Percentiles rank a stretch among this genome's conserved stretches.
Evolutionary conservation across 2,329 filamentous ascomycete genomes (phyloP).

Genomic region (Colletotrichum sp.): DNA sequence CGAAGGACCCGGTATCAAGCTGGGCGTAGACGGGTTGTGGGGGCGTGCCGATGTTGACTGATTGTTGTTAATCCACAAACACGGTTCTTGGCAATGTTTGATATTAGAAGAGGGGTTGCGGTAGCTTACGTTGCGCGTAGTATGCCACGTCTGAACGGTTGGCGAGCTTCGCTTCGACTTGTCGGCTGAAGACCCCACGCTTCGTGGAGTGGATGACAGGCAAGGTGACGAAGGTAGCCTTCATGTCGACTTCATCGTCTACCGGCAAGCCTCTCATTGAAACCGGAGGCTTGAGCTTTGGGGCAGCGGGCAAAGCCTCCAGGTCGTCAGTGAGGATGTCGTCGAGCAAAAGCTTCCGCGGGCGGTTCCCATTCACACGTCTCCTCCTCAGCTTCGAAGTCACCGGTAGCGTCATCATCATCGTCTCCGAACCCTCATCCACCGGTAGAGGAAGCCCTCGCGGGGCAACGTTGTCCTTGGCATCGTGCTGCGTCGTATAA

Average conservation of each 20-base stretch:
- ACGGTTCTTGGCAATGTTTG: neutral
- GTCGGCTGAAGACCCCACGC: constrained; percentile 42
- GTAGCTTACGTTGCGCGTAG: constrained; percentile 49
- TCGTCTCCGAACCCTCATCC: neutral
- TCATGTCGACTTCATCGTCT: constrained; percentile 7
- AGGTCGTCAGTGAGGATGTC: neutral
- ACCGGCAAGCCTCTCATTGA: constrained; percentile 1
- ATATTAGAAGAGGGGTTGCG: neutral
- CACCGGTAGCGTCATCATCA: constrained; percentile 17
- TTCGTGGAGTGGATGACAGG: constrained; percentile 34
- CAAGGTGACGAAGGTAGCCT: constrained; percentile 28
- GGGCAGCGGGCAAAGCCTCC: neutral
- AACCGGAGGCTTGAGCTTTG: neutral
- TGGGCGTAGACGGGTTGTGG: constrained; percentile 59
- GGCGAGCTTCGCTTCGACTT: constrained; percentile 48
- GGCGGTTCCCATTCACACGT: neutral
- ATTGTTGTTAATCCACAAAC: neutral
- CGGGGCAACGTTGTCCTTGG: neutral
- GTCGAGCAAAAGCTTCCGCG: constrained; percentile 3
- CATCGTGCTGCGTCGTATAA: neutral
- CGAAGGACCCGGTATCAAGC: constrained; percentile 65
- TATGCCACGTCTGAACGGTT: constrained; percentile 61
- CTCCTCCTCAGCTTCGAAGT: constrained; percentile 1
- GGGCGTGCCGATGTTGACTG: constrained; percentile 57
- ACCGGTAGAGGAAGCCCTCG: constrained; percentile 7